These are phyloP conservation scores for Starmerella vitae DNA, from an alignment of 805 yeast genomes.

Conservation along the genomic window DNA sequence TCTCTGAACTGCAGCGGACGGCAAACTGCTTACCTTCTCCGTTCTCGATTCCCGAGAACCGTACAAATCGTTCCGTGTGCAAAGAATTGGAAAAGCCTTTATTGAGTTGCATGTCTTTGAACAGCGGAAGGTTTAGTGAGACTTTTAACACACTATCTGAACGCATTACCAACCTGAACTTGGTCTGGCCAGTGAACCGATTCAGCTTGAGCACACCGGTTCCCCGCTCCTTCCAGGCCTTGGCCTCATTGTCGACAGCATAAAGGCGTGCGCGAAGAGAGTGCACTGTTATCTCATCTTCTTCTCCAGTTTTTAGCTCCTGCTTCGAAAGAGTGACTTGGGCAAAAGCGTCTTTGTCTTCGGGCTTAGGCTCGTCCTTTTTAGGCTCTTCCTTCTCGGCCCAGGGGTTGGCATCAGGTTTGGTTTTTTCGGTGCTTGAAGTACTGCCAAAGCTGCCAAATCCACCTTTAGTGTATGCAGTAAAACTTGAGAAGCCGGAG, in stretches of 20 bases:
- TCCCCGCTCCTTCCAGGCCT: conserved; percentile 95
- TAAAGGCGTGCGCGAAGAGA: conserved; percentile 68
- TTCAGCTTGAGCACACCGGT: conserved; percentile 79
- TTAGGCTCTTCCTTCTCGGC: conserved; percentile 27
- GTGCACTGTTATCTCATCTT: conserved; percentile 57
- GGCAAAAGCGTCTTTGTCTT: conserved; percentile 24
- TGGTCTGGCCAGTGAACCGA: conserved; percentile 23
- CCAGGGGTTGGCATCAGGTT: conserved; percentile 33
- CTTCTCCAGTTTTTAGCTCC: conserved; percentile 74
- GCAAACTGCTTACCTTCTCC: conserved; percentile 71
- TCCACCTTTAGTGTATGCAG: not conserved
- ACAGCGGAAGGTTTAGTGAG: conserved; percentile 60
- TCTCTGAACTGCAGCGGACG: conserved; percentile 52
- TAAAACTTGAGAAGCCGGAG: not conserved
- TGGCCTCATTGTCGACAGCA: conserved; percentile 42
- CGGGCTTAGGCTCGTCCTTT: conserved; percentile 1
- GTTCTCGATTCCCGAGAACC: conserved; percentile 56
- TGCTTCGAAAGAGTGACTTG: conserved; percentile 26
- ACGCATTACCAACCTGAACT: conserved; percentile 74
- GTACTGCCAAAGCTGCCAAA: not conserved
- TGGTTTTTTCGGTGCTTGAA: conserved; percentile 1
- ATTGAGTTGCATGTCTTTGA: conserved; percentile 45
- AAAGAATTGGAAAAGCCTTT: conserved; percentile 81
- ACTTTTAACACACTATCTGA: conserved; percentile 76
- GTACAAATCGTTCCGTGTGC: conserved; percentile 66